phyloP scores from a whole-genome alignment of 2,329 filamentous ascomycete species.

The Penicillium aurantiogriseum region DNA sequence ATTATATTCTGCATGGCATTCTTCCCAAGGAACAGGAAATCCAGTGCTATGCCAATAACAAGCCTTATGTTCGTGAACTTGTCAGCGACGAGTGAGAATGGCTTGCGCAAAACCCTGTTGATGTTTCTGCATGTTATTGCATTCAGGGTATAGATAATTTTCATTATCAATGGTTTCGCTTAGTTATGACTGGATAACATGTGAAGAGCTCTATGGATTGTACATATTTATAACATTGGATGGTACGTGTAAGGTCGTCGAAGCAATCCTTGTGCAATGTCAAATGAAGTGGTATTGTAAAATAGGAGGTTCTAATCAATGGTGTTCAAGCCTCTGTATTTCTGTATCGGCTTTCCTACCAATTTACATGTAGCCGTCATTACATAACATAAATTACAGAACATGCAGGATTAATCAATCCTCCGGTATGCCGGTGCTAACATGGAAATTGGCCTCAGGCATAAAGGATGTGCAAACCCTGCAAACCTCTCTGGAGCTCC shows the following conservation, averaged over 20 bases:
- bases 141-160: not conserved
- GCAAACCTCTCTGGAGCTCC: too few species aligned
- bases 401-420: too few species aligned
- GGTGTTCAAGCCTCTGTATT: too few species aligned
- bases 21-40: conserved; percentile 9
- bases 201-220: not conserved
- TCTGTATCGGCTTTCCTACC: too few species aligned
- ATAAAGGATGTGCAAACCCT: too few species aligned
- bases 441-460: too few species aligned
- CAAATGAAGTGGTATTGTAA: too few species aligned
- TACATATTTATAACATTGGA: not conserved
- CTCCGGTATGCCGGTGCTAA: too few species aligned
- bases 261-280: not conserved
- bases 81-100: not conserved
- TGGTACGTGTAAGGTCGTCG: not conserved
- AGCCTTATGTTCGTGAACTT: not conserved
- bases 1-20: conserved; percentile 13
- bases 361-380: too few species aligned
- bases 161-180: not conserved
- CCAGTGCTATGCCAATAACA: conserved; percentile 3
- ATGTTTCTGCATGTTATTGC: not conserved
- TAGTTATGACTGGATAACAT: not conserved
- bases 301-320: too few species aligned
- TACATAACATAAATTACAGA: too few species aligned
- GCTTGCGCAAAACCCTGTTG: not conserved